phyloP scores from a whole-genome alignment of 1,284 basidiomycete genomes.

The Butyriboletus regius region DNA sequence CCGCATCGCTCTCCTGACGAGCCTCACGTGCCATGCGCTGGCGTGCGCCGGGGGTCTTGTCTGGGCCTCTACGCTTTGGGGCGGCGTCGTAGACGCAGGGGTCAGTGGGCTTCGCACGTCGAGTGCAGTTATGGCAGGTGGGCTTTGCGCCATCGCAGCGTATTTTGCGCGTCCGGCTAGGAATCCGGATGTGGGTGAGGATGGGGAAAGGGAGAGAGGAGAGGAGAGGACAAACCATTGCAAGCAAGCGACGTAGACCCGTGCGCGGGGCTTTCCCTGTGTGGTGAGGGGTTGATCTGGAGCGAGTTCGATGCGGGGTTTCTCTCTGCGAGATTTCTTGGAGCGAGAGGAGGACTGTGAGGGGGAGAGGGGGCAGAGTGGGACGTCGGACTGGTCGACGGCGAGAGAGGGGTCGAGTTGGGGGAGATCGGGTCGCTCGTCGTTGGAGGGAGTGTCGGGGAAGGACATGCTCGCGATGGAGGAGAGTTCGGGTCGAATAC shows the following conservation, averaged over 20 bases:
- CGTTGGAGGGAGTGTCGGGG: background rate
- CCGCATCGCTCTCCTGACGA: constrained; percentile 24
- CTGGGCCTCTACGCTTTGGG: constrained; percentile 70
- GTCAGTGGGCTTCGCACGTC: constrained; percentile 38
- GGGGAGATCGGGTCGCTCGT: background rate
- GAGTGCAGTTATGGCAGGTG: constrained; percentile 61
- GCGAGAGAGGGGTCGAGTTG: constrained; percentile 9
- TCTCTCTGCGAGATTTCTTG: constrained; percentile 49
- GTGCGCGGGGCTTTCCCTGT: constrained; percentile 60
- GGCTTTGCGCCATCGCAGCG: constrained; percentile 75
- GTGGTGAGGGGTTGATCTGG: constrained; percentile 68
- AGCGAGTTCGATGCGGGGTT: constrained; percentile 55
- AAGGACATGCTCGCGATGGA: constrained; percentile 22
- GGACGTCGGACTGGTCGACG: background rate
- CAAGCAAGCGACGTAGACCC: constrained; percentile 70
- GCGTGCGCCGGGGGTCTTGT: constrained; percentile 65
- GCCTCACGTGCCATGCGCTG: constrained; percentile 46
- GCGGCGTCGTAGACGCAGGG: constrained; percentile 57
- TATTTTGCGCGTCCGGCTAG: constrained; percentile 67
- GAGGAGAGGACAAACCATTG: constrained; percentile 51
- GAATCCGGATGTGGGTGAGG: constrained; percentile 6
- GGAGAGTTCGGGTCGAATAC: constrained; percentile 1
- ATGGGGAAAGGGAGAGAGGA: background rate
- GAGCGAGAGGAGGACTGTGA: background rate
- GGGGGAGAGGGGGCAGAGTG: background rate